Evolutionary conservation across 1,139 yeast species (phyloP), one percentile per base, ranked within the genome.

Genomic region (Tardiomyces digboiensis): DNA sequence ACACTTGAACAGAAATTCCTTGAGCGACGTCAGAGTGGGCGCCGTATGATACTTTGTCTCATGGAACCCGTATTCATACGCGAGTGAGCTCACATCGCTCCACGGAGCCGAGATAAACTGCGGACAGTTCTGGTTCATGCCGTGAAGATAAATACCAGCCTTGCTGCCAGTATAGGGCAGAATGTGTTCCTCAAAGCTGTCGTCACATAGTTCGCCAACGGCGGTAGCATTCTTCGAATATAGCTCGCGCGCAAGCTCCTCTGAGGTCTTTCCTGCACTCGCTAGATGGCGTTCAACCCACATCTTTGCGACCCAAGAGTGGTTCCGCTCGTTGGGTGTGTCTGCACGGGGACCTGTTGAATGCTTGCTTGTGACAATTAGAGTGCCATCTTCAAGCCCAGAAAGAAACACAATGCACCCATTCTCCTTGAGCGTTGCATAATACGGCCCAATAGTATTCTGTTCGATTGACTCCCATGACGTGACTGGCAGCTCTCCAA

Each of bases 161-260:
- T 68, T 67, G 1, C 80, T 79, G 3, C 67, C 70, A 1, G 73
- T 61, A 56, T 93, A 93, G 43, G 82, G 82, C 44, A 93, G 68
- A 12, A 93, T 87, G 61, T 93, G 99, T 61, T 93, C 98, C 60
- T 93, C 98, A 62, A 93, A 93, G 0, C 66, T 66, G 57, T 93
- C 98, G 59, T 93, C 97, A 62, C 99, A 93, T 40, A 79, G 73
- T 62, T 91, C 98, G 1, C 93, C 89, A 1, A 88, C 95, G 0
- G 95, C 95, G 0, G 98, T 93, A 22, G 78, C 60, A 49, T 80
- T 76, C 51, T 70, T 54, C 1, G 63, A 55, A 54, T 71, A 70
- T 18, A 93, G 66, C 4, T 66, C 64, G 37, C 56, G 54, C 0
- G 88, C 97, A 40, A 93, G 71, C 1, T 76, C 75, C 13, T 57